Percentiles rank a stretch among this genome's conserved stretches.
Evolutionary conservation across 2,329 filamentous ascomycete genomes (phyloP).

Genomic region (Neonectria ditissima): DNA sequence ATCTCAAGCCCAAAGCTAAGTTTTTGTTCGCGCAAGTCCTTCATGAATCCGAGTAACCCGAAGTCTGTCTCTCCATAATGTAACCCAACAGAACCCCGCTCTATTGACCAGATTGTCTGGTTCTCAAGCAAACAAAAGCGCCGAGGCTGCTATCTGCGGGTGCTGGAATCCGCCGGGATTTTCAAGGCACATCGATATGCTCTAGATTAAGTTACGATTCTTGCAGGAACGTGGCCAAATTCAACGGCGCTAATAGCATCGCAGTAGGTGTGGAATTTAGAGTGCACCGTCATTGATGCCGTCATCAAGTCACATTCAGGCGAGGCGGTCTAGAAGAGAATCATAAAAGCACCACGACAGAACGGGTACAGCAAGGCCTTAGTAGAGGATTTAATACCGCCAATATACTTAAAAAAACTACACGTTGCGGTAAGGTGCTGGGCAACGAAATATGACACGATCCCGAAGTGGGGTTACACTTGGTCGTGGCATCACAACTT

Average conservation of each 20-base stretch:
- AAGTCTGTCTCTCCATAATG: neutral
- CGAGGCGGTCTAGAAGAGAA: neutral
- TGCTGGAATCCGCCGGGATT: neutral
- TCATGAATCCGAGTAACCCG: neutral
- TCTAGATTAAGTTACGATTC: neutral
- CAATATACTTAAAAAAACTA: neutral
- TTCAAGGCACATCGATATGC: neutral
- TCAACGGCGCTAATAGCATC: neutral
- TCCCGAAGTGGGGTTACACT: neutral
- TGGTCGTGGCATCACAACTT: neutral
- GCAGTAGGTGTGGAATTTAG: neutral
- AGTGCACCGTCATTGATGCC: neutral
- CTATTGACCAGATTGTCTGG: neutral
- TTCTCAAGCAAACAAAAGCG: neutral
- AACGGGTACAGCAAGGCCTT: no score
- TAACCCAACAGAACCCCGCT: neutral
- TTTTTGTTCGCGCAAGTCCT: neutral
- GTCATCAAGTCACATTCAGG: neutral
- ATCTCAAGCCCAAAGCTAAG: neutral
- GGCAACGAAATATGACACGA: neutral
- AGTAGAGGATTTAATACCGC: neutral
- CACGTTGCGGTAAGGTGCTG: neutral
- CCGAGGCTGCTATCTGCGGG: neutral
- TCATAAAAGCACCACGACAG: neutral
- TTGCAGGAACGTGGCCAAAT: neutral